A percentile compares a stretch with the other conserved stretches of the same genome.
Conservation (phyloP, 148 eudicot genomes). For the Camellia sinensis region DNA sequence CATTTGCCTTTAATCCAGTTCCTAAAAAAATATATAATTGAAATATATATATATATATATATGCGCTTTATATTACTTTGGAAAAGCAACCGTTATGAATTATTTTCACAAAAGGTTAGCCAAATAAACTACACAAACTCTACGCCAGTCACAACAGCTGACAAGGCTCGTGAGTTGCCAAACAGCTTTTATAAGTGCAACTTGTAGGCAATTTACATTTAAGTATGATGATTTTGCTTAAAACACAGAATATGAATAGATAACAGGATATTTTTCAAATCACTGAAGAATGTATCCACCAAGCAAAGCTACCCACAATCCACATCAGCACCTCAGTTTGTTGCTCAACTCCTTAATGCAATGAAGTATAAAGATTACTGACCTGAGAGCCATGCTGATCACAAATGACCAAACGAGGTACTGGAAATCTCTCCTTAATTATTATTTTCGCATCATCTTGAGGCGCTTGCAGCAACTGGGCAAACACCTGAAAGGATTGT, state of each 20-base stretch:
- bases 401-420: constrained; percentile 86
- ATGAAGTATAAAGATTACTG: constrained; percentile 1
- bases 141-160: not conserved
- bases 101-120: not conserved
- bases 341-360: not conserved
- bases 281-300: not conserved
- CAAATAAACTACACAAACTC: not conserved
- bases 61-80: not conserved
- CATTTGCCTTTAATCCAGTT: not conserved
- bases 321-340: not conserved
- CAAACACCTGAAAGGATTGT: constrained; percentile 57
- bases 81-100: too few species aligned
- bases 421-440: constrained; percentile 83
- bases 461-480: constrained; percentile 84
- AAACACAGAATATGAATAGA: not conserved
- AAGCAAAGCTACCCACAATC: not conserved
- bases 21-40: too few species aligned
- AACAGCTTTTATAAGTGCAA: not conserved
- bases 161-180: constrained; percentile 2
- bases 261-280: not conserved
- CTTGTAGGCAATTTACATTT: not conserved
- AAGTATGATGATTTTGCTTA: not conserved
- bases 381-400: constrained; percentile 99
- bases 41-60: too few species aligned
- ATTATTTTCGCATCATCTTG: constrained; percentile 67